Percentiles rank a stretch among this genome's conserved stretches.
Evolutionary conservation across 768 basidiomycete species (phyloP).

Genomic region (Pulveroboletus frians): DNA sequence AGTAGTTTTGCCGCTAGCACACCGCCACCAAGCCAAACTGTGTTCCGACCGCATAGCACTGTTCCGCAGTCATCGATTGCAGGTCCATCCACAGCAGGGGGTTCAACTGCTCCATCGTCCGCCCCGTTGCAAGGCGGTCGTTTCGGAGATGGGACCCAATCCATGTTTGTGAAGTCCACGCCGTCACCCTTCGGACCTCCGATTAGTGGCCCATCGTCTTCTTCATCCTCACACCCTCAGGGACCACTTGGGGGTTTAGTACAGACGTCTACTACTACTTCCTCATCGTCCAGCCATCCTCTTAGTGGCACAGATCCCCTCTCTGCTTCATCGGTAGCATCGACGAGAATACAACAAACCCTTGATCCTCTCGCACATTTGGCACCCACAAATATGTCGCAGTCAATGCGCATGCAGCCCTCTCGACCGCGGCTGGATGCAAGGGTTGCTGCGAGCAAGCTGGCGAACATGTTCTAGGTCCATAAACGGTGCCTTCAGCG

Average conservation of each 20-base stretch:
- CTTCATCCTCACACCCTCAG: constrained; percentile 27
- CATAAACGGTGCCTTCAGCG: not conserved
- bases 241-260: constrained; percentile 12
- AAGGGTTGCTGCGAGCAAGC: constrained; percentile 80
- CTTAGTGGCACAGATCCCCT: constrained; percentile 17
- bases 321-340: constrained; percentile 3
- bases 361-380: constrained; percentile 64
- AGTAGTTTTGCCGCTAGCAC: constrained; percentile 17
- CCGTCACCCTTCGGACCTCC: constrained; percentile 35
- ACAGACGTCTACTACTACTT: constrained; percentile 6
- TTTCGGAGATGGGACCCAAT: constrained; percentile 70
- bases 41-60: constrained; percentile 27
- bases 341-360: constrained; percentile 23
- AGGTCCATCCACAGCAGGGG: constrained; percentile 43
- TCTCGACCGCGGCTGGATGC: constrained; percentile 75
- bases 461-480: constrained; percentile 81
- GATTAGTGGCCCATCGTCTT: constrained; percentile 31
- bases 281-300: constrained; percentile 11
- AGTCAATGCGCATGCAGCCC: constrained; percentile 68
- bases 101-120: constrained; percentile 21
- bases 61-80: constrained; percentile 49
- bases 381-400: constrained; percentile 60
- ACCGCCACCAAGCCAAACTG: constrained; percentile 17
- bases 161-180: constrained; percentile 65
- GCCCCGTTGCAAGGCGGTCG: constrained; percentile 59